A percentile compares a stretch with the other conserved stretches of the same genome.
Evolutionary conservation across 768 basidiomycete species (phyloP).

Genomic region (Tricholoma sp.): DNA sequence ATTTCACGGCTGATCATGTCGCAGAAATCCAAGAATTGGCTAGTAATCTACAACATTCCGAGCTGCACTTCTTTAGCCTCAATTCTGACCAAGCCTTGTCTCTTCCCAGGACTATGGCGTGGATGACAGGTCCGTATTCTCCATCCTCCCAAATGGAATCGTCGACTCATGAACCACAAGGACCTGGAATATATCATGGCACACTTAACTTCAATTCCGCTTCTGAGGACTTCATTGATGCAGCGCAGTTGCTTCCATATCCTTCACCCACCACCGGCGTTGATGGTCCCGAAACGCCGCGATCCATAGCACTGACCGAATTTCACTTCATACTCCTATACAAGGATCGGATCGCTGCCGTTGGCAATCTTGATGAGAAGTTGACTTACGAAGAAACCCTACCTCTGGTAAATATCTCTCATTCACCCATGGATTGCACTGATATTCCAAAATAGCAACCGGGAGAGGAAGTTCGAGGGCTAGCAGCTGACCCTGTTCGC

Average conservation of each 20-base stretch:
- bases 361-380: conserved; percentile 78
- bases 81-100: conserved; percentile 67
- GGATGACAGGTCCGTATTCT: conserved; percentile 74
- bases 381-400: conserved; percentile 79
- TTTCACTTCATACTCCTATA: conserved; percentile 91
- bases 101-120: conserved; percentile 73
- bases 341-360: conserved; percentile 66
- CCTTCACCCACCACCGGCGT: conserved; percentile 35
- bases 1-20: not conserved
- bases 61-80: conserved; percentile 75
- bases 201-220: conserved; percentile 63
- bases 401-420: conserved; percentile 58
- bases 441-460: conserved; percentile 49
- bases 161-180: conserved; percentile 32
- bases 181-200: conserved; percentile 87
- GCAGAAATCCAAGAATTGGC: conserved; percentile 90
- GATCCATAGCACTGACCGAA: conserved; percentile 81
- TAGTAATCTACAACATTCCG: conserved; percentile 68
- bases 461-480: conserved; percentile 64
- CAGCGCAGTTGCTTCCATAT: conserved; percentile 76
- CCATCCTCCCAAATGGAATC: not conserved
- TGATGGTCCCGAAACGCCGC: conserved; percentile 44
- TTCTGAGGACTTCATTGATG: conserved; percentile 72
- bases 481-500: conserved; percentile 80
- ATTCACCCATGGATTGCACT: not conserved